phyloP scores from a whole-genome alignment of 345 rosid genomes.

The Corymbia maculata region DNA sequence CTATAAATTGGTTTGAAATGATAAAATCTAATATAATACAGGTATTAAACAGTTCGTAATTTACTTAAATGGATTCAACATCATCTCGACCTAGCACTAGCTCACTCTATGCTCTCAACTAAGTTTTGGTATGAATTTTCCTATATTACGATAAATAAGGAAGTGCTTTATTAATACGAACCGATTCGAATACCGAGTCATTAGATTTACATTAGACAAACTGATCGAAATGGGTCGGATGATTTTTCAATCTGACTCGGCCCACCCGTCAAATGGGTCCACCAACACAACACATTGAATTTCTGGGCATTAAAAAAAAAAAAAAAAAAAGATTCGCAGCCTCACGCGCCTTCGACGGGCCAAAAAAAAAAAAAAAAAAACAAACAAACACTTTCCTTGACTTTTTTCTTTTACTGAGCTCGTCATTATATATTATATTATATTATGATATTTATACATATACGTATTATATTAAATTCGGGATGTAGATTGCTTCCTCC shows the following conservation, averaged over 20 bases:
- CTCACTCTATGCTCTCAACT: not conserved
- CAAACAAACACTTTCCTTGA: not conserved
- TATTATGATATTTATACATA: not conserved
- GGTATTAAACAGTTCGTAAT: too few relatives aligned
- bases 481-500: not conserved
- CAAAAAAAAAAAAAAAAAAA: too few relatives aligned
- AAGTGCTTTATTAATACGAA: not conserved
- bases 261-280: fast-evolving
- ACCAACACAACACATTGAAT: too few relatives aligned
- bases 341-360: not conserved
- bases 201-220: too few relatives aligned
- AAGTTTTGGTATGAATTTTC: not conserved
- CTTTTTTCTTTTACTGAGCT: not conserved
- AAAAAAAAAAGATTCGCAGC: not conserved
- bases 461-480: too few relatives aligned
- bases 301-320: too few relatives aligned
- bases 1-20: too few relatives aligned
- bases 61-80: too few relatives aligned
- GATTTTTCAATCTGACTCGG: fast-evolving
- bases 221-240: too few relatives aligned
- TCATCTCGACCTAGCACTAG: too few relatives aligned
- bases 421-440: not conserved
- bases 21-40: too few relatives aligned
- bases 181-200: fast-evolving
- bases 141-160: not conserved